Conservation (phyloP, 2,329 filamentous ascomycete genomes). For the Didymosphaeria variabile region DNA sequence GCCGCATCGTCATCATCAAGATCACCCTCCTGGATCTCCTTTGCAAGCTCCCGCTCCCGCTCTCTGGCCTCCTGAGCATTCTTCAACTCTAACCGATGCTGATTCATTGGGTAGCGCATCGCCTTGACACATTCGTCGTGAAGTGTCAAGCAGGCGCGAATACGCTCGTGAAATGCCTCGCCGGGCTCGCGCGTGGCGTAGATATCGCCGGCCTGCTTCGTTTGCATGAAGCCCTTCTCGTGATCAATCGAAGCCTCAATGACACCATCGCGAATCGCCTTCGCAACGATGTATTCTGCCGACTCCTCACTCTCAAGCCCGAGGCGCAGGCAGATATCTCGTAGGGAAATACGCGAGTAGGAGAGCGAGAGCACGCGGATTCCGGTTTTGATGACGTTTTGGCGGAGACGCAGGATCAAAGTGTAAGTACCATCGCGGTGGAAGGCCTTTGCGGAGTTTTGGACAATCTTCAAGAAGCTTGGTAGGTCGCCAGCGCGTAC, state of each 20-base stretch:
- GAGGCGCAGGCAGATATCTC: slow-evolving; percentile 95
- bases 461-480: slow-evolving; percentile 88
- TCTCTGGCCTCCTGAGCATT: slow-evolving; percentile 98
- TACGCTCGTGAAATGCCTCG: slow-evolving; percentile 97
- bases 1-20: slow-evolving; percentile 96
- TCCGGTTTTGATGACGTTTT: slow-evolving; percentile 99
- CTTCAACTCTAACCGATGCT: slow-evolving; percentile 95
- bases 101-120: slow-evolving; percentile 99
- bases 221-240: slow-evolving; percentile 97
- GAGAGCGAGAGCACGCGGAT: slow-evolving; percentile 99
- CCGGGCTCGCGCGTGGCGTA: slow-evolving; percentile 96
- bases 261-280: slow-evolving; percentile 96
- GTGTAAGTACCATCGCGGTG: slow-evolving; percentile 95
- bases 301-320: slow-evolving; percentile 96
- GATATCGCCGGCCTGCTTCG: slow-evolving; percentile 93
- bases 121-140: slow-evolving; percentile 99
- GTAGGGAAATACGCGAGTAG: slow-evolving; percentile 95
- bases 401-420: slow-evolving; percentile 89
- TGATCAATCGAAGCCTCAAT: slow-evolving; percentile 95
- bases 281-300: slow-evolving; percentile 98
- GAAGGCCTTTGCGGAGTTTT: slow-evolving; percentile 83
- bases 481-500: slow-evolving; percentile 96
- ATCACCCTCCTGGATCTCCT: slow-evolving; percentile 98
- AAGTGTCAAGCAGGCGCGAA: slow-evolving; percentile 86
- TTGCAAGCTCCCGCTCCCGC: slow-evolving; percentile 93